Percentiles rank a stretch among this genome's conserved stretches.
phyloP scores from a whole-genome alignment of 2,329 filamentous ascomycete species.

The Neobulgaria alba region DNA sequence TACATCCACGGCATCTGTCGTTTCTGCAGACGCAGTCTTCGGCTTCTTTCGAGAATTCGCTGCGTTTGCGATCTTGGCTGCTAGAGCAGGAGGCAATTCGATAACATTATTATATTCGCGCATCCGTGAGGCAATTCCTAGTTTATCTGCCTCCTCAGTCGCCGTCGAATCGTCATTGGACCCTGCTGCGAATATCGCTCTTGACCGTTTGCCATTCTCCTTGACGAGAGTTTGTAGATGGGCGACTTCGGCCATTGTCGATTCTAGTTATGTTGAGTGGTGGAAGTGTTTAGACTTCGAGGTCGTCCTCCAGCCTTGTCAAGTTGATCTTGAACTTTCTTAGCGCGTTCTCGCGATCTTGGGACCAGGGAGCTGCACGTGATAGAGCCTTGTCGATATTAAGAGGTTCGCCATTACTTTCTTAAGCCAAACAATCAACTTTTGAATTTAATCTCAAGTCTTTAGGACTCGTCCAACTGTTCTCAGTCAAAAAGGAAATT shows the following conservation, averaged over 20 bases:
- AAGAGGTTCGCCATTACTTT: no score
- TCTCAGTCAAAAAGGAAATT: no score
- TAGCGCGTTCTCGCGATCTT: no score
- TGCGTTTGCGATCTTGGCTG: constrained; percentile 66
- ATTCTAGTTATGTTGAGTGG: no score
- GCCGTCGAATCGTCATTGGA: constrained; percentile 15
- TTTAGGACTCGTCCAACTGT: no score
- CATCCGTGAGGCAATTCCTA: constrained; percentile 25
- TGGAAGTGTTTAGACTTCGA: no score
- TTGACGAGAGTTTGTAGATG: constrained; percentile 33
- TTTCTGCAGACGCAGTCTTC: constrained; percentile 37
- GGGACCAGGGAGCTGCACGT: no score
- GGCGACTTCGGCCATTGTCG: constrained; percentile 10
- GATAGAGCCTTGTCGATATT: no score
- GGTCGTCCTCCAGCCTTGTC: background rate
- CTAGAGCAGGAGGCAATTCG: constrained; percentile 68
- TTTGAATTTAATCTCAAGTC: no score
- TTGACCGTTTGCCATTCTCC: constrained; percentile 35
- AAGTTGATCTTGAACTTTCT: background rate
- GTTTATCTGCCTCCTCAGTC: constrained; percentile 23
- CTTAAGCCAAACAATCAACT: no score
- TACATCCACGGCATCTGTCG: constrained; percentile 25
- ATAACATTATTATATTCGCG: constrained; percentile 70
- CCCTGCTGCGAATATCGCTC: constrained; percentile 32
- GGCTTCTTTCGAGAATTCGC: constrained; percentile 53